phyloP scores from a whole-genome alignment of 2,329 filamentous ascomycete species.

The Sporothrix brunneoviolacea region DNA sequence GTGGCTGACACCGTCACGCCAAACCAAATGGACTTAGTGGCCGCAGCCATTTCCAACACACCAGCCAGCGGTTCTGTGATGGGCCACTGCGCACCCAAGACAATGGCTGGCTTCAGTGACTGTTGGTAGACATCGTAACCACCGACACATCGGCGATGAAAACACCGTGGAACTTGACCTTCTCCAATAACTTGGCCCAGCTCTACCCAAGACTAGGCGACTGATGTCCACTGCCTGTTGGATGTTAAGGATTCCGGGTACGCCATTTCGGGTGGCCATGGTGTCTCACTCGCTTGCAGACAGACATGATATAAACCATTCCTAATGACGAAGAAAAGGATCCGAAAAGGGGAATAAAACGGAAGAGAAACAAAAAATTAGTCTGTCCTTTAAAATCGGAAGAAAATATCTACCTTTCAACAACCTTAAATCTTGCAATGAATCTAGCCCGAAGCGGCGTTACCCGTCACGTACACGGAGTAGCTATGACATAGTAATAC shows the following conservation, averaged over 20 bases:
- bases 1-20: conserved; percentile 17
- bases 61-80: conserved; percentile 62
- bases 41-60: conserved; percentile 19
- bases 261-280: background rate
- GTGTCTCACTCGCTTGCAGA: no score
- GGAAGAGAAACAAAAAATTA: no score
- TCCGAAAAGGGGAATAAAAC: no score
- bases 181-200: conserved; percentile 41
- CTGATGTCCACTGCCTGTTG: conserved; percentile 34
- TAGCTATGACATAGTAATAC: no score
- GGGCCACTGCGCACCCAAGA: conserved; percentile 61
- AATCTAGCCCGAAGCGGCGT: background rate
- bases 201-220: conserved; percentile 46
- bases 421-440: no score
- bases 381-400: no score
- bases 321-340: background rate
- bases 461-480: no score
- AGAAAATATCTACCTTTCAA: conserved; percentile 18
- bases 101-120: conserved; percentile 49
- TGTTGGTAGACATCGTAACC: conserved; percentile 66
- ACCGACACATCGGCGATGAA: conserved; percentile 61
- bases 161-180: conserved; percentile 48
- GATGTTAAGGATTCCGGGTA: background rate
- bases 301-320: no score
- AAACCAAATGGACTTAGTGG: conserved; percentile 18